A percentile compares a stretch with the other conserved stretches of the same genome.
These are phyloP conservation scores for Cicer arietinum DNA, from an alignment of 306 rosid genomes.

Conservation along the genomic window DNA sequence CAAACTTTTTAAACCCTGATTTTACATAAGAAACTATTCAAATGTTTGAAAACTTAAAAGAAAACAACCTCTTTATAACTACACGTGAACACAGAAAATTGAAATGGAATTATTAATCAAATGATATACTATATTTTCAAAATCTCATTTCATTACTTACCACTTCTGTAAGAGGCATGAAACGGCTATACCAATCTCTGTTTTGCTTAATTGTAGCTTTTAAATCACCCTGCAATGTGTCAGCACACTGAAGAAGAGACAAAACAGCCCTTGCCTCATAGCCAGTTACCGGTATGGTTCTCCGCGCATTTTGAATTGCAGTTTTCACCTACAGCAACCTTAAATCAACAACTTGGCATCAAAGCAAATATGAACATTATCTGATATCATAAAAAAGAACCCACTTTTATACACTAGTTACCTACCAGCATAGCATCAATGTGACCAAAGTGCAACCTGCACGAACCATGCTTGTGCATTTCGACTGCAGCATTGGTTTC, in stretches of 20 bases:
- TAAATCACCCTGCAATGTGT: conserved; percentile 67
- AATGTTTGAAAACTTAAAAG: not conserved
- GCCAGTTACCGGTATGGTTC: conserved; percentile 63
- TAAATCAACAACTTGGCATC: conserved; percentile 44
- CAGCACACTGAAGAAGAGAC: conserved; percentile 71
- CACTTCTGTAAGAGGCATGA: conserved; percentile 89
- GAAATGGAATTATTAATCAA: conserved; percentile 3
- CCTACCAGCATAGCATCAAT: conserved; percentile 71
- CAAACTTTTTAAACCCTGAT: not conserved
- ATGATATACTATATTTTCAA: conserved; percentile 7
- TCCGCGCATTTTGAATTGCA: conserved; percentile 69
- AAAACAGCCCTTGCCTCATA: conserved; percentile 70
- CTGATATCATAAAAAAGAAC: not conserved
- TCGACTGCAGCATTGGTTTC: conserved; percentile 92
- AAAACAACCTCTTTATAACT: not conserved
- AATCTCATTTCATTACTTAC: conserved; percentile 54
- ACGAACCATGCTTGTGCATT: conserved; percentile 80
- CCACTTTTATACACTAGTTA: conserved; percentile 5
- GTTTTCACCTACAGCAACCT: conserved; percentile 73
- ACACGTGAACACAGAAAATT: not conserved
- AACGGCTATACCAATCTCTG: conserved; percentile 72
- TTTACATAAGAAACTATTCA: not conserved
- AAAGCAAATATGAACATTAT: conserved; percentile 21
- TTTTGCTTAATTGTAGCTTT: conserved; percentile 75
- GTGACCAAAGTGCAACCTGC: conserved; percentile 70